Evolutionary conservation across 2,329 filamentous ascomycete genomes (phyloP).

Genomic region (Aspergillus sp.): DNA sequence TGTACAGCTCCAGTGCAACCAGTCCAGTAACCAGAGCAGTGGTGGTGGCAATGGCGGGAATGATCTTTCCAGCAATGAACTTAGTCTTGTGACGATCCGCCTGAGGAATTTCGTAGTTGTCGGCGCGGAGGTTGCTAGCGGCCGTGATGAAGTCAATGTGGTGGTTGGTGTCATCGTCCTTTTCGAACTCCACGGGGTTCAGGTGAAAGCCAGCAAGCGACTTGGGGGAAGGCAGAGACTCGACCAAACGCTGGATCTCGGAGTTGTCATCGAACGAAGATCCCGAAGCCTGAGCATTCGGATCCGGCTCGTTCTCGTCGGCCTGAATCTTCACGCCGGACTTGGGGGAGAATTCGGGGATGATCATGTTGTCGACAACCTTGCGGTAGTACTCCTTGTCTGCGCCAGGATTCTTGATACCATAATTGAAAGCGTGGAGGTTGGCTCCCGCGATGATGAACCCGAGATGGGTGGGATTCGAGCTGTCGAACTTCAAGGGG

Average conservation of each 20-base stretch:
- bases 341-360: constrained; percentile 91
- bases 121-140: constrained; percentile 90
- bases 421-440: constrained; percentile 96
- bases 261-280: constrained; percentile 66
- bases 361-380: constrained; percentile 86
- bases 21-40: constrained; percentile 93
- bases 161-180: constrained; percentile 96
- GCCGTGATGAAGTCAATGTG: constrained; percentile 99
- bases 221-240: constrained; percentile 73
- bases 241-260: constrained; percentile 71
- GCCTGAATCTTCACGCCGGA: constrained; percentile 94
- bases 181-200: constrained; percentile 92
- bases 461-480: constrained; percentile 80
- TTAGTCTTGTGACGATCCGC: constrained; percentile 98
- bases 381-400: constrained; percentile 71
- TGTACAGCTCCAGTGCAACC: constrained; percentile 90
- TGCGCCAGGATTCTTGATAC: constrained; percentile 79
- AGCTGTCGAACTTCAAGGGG: constrained; percentile 80
- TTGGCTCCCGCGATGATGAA: constrained; percentile 89
- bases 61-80: constrained; percentile 99
- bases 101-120: constrained; percentile 95
- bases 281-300: constrained; percentile 64
- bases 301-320: constrained; percentile 91
- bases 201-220: constrained; percentile 85
- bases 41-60: constrained; percentile 95